Conservation (phyloP, 371 early-diverging fungal genomes). For the Mucor irregularis region DNA sequence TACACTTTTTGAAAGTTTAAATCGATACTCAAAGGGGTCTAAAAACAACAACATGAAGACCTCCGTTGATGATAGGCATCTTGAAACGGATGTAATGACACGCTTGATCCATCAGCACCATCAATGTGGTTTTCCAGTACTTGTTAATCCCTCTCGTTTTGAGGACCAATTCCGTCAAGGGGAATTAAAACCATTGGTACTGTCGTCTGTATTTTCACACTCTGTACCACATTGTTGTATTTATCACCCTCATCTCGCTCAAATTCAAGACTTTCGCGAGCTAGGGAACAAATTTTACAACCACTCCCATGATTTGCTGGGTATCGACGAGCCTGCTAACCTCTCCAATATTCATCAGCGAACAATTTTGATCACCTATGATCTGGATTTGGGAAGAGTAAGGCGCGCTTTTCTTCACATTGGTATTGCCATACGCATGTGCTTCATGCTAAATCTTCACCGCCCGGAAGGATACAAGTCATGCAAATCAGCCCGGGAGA, state of each 20-base stretch:
- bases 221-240: constrained; percentile 30
- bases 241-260: constrained; percentile 31
- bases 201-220: constrained; percentile 31
- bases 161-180: constrained; percentile 25
- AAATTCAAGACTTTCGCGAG: constrained; percentile 28
- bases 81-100: constrained; percentile 22
- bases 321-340: constrained; percentile 27
- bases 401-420: constrained; percentile 33
- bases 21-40: constrained; percentile 10
- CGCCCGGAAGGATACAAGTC: constrained; percentile 25
- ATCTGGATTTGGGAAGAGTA: constrained; percentile 36
- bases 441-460: constrained; percentile 36
- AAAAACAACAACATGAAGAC: neutral
- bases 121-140: constrained; percentile 33
- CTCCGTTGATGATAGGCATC: constrained; percentile 3
- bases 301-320: constrained; percentile 27
- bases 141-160: constrained; percentile 31
- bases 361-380: constrained; percentile 29
- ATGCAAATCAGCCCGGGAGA: constrained; percentile 19
- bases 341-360: constrained; percentile 37
- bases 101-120: constrained; percentile 30
- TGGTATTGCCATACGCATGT: constrained; percentile 37
- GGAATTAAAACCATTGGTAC: constrained; percentile 22
- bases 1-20: constrained; percentile 31
- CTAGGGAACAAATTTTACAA: constrained; percentile 29